Base-by-base conservation (phyloP, 257 asterid genomes). In the Gardenia jasminoides region DNA sequence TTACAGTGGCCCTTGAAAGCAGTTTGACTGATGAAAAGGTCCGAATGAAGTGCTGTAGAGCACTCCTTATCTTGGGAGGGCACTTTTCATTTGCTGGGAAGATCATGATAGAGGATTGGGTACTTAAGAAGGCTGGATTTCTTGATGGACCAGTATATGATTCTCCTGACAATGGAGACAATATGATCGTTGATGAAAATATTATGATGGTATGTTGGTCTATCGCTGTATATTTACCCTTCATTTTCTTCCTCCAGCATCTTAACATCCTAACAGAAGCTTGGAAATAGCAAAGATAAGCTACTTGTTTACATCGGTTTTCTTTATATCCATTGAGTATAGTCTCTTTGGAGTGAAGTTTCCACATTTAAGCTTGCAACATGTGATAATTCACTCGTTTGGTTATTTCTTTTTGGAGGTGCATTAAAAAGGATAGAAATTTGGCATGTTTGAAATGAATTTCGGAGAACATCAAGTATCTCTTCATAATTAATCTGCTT, bases 31-130 rank as follows among this genome's bases (percentile, higher is more conserved):
- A 90, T 77, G 87, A 86, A 76, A 83, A 76, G 68, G 77, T 83
- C 36, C 80, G 80, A 79, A 88, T 82, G 44, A 87, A 85, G 82
- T 91, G 98, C 82, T 89, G 87, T 76, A 86, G 85, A 79, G 91
- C 92, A 50, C 97, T 93, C 83, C 88, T 93, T 64, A 79, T 89
- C 65, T 87, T 93, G 4, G 98, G 98, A 78, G 96, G 97, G 77
- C 78, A 85, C 87, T 89, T 92, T 84, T 92, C 98, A 5, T 86
- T 83, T 26, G 86, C 89, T 3, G 96, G 97, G 75, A 93, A 93
- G 82, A 89, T 92, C 68, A 90, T 92, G 98, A 93, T 96, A 20
- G 97, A 93, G 87, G 97, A 93, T 85, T 90, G 96, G 96, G 85
- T 91, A 80, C 84, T 93, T 39, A 89, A 89, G 80, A 86, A 84